Conservation (phyloP, 148 eudicot species). For the Camellia lanceoleosa region DNA sequence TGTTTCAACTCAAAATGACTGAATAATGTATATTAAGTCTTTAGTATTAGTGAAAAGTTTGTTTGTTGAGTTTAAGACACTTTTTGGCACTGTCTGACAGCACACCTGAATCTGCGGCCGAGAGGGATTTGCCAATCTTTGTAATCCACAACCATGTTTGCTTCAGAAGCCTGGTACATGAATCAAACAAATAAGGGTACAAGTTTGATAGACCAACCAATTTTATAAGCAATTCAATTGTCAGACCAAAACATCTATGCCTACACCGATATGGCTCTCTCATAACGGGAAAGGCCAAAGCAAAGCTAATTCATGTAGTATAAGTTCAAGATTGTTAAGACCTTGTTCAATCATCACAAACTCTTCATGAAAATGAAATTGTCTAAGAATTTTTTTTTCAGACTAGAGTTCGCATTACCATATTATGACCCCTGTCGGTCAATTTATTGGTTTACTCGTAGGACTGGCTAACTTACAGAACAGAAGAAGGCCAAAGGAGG, state of each 20-base stretch:
- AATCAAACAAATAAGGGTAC: neutral
- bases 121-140: slow-evolving; percentile 99
- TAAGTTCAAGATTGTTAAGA: neutral
- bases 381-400: no score
- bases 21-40: neutral
- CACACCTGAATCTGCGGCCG: slow-evolving; percentile 93
- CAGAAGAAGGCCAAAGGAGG: neutral
- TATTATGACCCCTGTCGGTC: neutral
- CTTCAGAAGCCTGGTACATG: slow-evolving; percentile 71
- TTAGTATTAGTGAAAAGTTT: neutral
- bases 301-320: neutral
- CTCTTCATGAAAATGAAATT: neutral
- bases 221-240: neutral
- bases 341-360: neutral
- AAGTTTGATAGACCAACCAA: neutral
- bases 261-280: neutral
- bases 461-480: neutral
- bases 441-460: neutral
- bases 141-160: slow-evolving; percentile 79
- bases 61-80: neutral
- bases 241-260: neutral
- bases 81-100: neutral
- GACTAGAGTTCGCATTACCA: neutral
- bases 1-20: neutral
- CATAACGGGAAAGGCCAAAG: neutral